Base-by-base conservation (phyloP, 169 alveolate genomes). In the Plasmodium vinckei region DNA sequence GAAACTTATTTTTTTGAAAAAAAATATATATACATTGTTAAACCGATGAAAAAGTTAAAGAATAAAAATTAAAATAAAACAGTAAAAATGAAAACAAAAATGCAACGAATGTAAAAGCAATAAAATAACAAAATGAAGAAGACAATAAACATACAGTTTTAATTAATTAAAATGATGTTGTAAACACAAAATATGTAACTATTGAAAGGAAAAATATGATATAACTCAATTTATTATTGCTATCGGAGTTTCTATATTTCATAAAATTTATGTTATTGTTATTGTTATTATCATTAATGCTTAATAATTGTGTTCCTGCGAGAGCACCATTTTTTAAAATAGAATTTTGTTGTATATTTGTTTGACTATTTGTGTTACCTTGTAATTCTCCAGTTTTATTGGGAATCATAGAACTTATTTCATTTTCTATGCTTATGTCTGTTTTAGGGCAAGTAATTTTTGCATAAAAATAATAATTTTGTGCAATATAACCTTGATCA, bases 391-490 rank as follows among this genome's bases (percentile, higher is more conserved):
- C 23, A 19, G 10, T 17, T 61, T 57, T 63, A 72, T 60, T 17
- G 23, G 47, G 21, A 60, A 71, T 71, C 42, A 63, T 15, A 33
- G 46, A 33, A 15, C 65, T 67, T n/a, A 82, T 21, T 70, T 60
- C 77, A 27, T 82, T 82, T 68, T 82, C 90, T 68, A 82, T 33
- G 19, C 6, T 19, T 9, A 19, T 53, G n/a, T 82, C 27, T 53
- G 86, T 82, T 60, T 49, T 44, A 9, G 84, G 86, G 63, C 90
- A 82, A 54, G 67, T 84, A 54, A 82, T 68, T 56, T 67, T 82
- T 68, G 72, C 84, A 47, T 82, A 82, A 54, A 82, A 82, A 67
- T 9, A 82, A 49, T 82, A 82, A 51, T 82, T 82, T 17, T 47
- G 64, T 57, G 65, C 60, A 60, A 67, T 68, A 33, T 54, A 44